Conservation (phyloP, 169 alveolate species). For the Babesia ovis region DNA sequence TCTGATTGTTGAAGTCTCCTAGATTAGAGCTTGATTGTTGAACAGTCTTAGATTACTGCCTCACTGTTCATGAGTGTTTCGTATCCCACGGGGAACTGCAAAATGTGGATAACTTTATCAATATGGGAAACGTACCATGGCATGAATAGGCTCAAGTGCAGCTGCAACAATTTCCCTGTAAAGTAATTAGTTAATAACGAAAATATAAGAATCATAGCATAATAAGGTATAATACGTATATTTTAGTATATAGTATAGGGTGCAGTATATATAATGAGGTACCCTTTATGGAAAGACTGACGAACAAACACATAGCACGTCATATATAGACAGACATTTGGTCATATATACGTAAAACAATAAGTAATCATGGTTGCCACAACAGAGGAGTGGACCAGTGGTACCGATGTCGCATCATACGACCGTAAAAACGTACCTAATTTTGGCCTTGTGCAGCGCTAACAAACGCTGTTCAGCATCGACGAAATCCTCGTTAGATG, state of each 20-base stretch:
- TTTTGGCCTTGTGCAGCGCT: constrained; percentile 71
- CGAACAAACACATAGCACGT: too few relatives aligned
- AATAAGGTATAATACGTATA: too few relatives aligned
- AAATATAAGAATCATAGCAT: too few relatives aligned
- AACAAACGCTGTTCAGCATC: constrained; percentile 72
- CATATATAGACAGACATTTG: too few relatives aligned
- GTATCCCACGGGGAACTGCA: constrained; percentile 58
- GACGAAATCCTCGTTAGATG: constrained; percentile 73
- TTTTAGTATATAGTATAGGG: too few relatives aligned
- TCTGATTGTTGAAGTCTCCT: too few relatives aligned
- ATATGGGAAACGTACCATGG: constrained; percentile 57
- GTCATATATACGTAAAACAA: not conserved
- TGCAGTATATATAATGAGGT: too few relatives aligned
- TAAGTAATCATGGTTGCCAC: not conserved
- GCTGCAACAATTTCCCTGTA: constrained; percentile 74
- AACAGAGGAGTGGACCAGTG: not conserved
- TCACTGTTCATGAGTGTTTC: constrained; percentile 35
- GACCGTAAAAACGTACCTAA: constrained; percentile 68
- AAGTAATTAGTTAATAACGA: not conserved
- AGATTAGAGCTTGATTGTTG: too few relatives aligned
- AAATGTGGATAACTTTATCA: too few relatives aligned
- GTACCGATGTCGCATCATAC: not conserved
- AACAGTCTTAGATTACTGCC: not conserved
- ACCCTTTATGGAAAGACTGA: too few relatives aligned
- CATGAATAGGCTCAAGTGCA: constrained; percentile 78